These are phyloP conservation scores for Thelonectria olida DNA, from an alignment of 2,329 filamentous ascomycete genomes.

Conservation along the genomic window DNA sequence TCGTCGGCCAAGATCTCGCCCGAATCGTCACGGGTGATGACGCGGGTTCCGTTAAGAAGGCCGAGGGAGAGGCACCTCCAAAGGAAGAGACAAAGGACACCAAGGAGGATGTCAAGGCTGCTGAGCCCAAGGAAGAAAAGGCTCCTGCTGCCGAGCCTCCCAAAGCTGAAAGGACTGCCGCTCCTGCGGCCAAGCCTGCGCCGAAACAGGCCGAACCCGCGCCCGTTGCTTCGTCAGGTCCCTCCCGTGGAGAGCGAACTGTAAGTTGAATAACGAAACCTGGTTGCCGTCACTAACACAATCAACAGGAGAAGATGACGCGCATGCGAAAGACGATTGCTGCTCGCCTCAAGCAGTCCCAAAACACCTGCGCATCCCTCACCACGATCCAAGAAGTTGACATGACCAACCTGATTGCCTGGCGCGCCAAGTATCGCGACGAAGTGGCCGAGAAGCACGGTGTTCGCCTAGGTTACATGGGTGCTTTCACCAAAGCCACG, in stretches of 20 bases:
- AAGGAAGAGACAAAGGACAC: slow-evolving; percentile 17
- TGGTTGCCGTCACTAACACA: not conserved
- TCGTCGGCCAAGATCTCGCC: slow-evolving; percentile 44
- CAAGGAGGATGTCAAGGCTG: slow-evolving; percentile 20
- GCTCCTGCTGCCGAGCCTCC: slow-evolving; percentile 22
- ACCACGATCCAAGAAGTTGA: slow-evolving; percentile 62
- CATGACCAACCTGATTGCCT: slow-evolving; percentile 73
- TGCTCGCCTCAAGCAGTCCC: slow-evolving; percentile 72
- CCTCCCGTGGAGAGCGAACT: slow-evolving; percentile 30
- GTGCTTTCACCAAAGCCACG: slow-evolving; percentile 78
- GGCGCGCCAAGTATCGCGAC: slow-evolving; percentile 72
- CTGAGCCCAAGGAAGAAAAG: slow-evolving; percentile 24
- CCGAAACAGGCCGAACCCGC: slow-evolving; percentile 25
- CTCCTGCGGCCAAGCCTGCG: slow-evolving; percentile 28
- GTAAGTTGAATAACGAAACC: slow-evolving; percentile 17
- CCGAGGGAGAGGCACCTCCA: slow-evolving; percentile 26
- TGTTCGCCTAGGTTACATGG: slow-evolving; percentile 72
- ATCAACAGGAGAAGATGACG: slow-evolving; percentile 52
- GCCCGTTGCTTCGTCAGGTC: slow-evolving; percentile 16
- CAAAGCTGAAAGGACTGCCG: slow-evolving; percentile 22
- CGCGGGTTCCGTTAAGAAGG: slow-evolving; percentile 27
- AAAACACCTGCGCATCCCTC: slow-evolving; percentile 74
- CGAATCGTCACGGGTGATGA: slow-evolving; percentile 41
- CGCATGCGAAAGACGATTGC: slow-evolving; percentile 82
- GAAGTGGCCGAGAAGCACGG: slow-evolving; percentile 42